phyloP scores from a whole-genome alignment of 2,329 filamentous ascomycete species.

The Colletotrichum acutatum region DNA sequence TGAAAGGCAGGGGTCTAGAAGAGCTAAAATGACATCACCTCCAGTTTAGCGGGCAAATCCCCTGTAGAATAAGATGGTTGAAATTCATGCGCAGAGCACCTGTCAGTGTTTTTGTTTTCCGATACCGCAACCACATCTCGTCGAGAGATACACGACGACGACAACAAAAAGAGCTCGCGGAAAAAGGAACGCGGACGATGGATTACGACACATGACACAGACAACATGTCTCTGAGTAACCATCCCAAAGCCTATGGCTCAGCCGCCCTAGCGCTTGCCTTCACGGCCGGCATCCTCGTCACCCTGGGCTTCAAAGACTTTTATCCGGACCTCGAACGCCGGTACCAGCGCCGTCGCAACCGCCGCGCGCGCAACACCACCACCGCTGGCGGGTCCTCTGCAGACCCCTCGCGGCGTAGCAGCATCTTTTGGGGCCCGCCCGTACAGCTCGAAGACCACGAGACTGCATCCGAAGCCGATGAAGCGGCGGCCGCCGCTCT shows the following conservation, averaged over 20 bases:
- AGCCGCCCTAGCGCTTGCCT: slow-evolving; percentile 76
- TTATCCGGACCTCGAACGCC: slow-evolving; percentile 77
- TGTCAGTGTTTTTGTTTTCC: neutral
- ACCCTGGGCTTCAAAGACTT: slow-evolving; percentile 84
- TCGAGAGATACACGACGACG: neutral
- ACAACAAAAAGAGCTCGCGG: neutral
- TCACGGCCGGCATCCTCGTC: slow-evolving; percentile 79
- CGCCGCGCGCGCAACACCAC: slow-evolving; percentile 15
- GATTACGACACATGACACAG: slow-evolving; percentile 32
- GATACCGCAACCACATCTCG: slow-evolving; percentile 9
- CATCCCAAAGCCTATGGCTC: slow-evolving; percentile 72
- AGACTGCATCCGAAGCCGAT: slow-evolving; percentile 48
- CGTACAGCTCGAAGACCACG: slow-evolving; percentile 67
- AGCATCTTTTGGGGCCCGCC: slow-evolving; percentile 60
- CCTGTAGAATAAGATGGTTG: slow-evolving; percentile 10
- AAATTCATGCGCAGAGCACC: slow-evolving; percentile 15
- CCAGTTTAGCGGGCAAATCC: slow-evolving; percentile 17
- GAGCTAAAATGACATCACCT: slow-evolving; percentile 32
- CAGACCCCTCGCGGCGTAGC: slow-evolving; percentile 46
- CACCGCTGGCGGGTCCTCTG: slow-evolving; percentile 19
- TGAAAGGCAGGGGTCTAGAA: slow-evolving; percentile 20
- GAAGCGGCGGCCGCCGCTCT: slow-evolving; percentile 29
- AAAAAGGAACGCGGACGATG: slow-evolving; percentile 10
- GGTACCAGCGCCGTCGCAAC: slow-evolving; percentile 63
- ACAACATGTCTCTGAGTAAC: slow-evolving; percentile 67